Evolutionary conservation across 306 rosid species (phyloP), one percentile per base, ranked within the genome.

Genomic region (Corylus avellana): DNA sequence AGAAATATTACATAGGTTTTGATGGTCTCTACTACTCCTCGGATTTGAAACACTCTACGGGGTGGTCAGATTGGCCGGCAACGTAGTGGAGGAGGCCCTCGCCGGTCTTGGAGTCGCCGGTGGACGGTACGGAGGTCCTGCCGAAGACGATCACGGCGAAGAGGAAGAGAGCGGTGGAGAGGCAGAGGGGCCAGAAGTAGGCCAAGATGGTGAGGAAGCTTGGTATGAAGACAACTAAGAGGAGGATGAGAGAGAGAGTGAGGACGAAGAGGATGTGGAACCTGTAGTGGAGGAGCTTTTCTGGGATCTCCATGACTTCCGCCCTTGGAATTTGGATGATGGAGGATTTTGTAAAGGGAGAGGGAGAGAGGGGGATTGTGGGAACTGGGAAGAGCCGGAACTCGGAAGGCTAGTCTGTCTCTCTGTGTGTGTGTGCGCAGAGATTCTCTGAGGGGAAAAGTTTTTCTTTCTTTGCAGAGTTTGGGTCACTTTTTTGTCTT

Each of bases 171-270:
- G 97, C 90, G 1, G 98, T 92, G 79, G 98, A 92, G 87, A 92
- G 86, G 29, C 91, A 74, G 29, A 94, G 98, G 3, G 98, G 98
- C 96, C 98, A 94, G 79, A 94, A 94, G 87, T 91, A 94, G 42
- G 91, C 88, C 27, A 94, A n/a, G 58, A 94, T 79, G 59, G 87
- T 77, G 17, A 91, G 22, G 77, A 92, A 85, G 77, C 87, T 83
- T 6, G 97, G 97, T 22, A 91, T 6, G 12, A 80, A 35, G 78
- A 82, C 14, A 61, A 92, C 77, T 32, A 86, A 14, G 73, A 83
- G 58, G 25, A 89, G 62, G 37, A 77, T 69, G 51, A 84, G 1
- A 51, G 62, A 72, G 8, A 88, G 32, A 3, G 81, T 1, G 12
- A 90, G 70, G 1, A 79, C 84, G 1, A 72, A 75, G 7, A 85